Conservation (phyloP, 257 asterid species). For the Rauvolfia tetraphylla region DNA sequence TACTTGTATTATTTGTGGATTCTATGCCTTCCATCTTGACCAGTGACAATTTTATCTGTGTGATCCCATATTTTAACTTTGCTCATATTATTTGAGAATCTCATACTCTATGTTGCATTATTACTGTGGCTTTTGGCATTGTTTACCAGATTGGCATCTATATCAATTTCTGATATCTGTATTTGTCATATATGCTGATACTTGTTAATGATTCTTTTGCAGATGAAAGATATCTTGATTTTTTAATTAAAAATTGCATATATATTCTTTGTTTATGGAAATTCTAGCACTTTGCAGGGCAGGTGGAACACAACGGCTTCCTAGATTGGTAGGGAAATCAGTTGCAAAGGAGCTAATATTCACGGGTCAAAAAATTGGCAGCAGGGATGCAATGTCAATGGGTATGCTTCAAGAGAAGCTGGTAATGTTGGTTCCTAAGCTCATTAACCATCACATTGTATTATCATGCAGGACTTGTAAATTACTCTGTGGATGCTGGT, state of each 20-base stretch:
- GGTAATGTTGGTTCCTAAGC: not conserved
- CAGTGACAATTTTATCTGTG: not conserved
- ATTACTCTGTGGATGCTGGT: constrained; percentile 79
- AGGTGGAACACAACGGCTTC: constrained; percentile 94
- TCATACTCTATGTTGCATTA: not conserved
- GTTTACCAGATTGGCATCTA: not conserved
- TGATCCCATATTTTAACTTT: not conserved
- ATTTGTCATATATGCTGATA: not conserved
- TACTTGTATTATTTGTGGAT: not conserved
- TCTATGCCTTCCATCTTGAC: not conserved
- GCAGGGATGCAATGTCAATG: constrained; percentile 32
- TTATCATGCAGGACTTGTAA: constrained; percentile 68
- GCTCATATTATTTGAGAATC: not conserved
- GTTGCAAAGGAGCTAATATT: constrained; percentile 76
- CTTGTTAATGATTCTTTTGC: not conserved
- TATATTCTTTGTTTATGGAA: constrained; percentile 16
- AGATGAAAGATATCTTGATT: constrained; percentile 7
- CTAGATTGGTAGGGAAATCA: constrained; percentile 89
- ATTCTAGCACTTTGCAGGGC: constrained; percentile 54
- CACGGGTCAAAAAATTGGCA: constrained; percentile 33
- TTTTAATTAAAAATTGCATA: not conserved
- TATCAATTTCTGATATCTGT: not conserved
- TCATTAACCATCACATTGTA: constrained; percentile 4
- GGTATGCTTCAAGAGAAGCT: constrained; percentile 20
- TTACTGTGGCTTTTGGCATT: not conserved